Evolutionary conservation across 495 filamentous ascomycete genomes (phyloP), one percentile per base, ranked within the genome.

Genomic region (Trichocladium uniseriatum): DNA sequence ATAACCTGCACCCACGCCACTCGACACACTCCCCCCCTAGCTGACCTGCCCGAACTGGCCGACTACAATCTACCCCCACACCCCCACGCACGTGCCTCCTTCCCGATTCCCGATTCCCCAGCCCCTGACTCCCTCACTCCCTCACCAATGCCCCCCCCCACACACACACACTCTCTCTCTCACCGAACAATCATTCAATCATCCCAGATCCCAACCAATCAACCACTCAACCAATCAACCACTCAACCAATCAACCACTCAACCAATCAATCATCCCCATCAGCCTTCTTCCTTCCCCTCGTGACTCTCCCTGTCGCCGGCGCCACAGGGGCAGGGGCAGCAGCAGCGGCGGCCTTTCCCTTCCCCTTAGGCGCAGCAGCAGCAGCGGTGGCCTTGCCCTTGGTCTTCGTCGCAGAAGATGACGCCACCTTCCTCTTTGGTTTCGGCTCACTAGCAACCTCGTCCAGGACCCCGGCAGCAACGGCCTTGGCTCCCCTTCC

Each of bases 351-450:
- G 10, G 51, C 22, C 31, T 49, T 53, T n/a, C 19, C 46, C 20
- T 53, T 53, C 5, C 31, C 5, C 31, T 27, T 34, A n/a, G 39
- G 14, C 24, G 22, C 45, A 15, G 42, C 15, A 36, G 41, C 39
- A 13, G 51, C 36, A 19, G 42, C 15, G 40, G 41, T 44, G n/a
- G 51, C 36, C n/a, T 48, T 52, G 19, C 37, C 45, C 27, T 52
- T 52, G 9, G 22, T 28, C 28, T 52, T 38, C 27, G 36, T 37
- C 22, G 46, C 34, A 16, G 40, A 46, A 29, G 21, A 16, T 16
- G 19, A 20, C 5, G 43, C 19, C 28, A 13, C 5, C 28, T 32
- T 45, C 13, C 18, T 10, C 15, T n/a, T 21, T 18, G 15, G 21
- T 10, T 24, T 36, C 3, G 36, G 11, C 7, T 10, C 31, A 29